These are phyloP conservation scores for Colletotrichum lini DNA, from an alignment of 2,329 filamentous ascomycete genomes.

Conservation along the genomic window DNA sequence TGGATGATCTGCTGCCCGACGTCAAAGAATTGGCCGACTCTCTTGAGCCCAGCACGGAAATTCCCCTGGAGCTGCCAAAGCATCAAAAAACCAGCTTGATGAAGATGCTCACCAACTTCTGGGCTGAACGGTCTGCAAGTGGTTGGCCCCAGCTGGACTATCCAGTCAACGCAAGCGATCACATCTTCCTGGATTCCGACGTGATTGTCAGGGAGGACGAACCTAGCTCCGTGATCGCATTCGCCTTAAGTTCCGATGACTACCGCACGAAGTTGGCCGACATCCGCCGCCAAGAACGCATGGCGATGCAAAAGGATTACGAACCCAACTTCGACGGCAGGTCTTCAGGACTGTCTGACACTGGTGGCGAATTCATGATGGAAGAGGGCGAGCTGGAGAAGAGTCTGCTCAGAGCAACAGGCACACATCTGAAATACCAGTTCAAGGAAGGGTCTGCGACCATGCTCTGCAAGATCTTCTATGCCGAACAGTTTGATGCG, in stretches of 20 bases:
- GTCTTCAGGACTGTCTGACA: constrained; percentile 53
- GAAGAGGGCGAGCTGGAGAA: constrained; percentile 85
- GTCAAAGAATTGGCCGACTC: constrained; percentile 74
- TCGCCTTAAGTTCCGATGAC: constrained; percentile 89
- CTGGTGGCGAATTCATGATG: constrained; percentile 53
- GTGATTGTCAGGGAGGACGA: constrained; percentile 98
- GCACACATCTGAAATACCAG: constrained; percentile 95
- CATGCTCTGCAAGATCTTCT: constrained; percentile 99
- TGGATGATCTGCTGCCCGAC: constrained; percentile 78
- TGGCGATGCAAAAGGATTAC: constrained; percentile 42
- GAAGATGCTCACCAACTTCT: constrained; percentile 97
- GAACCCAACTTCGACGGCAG: constrained; percentile 48
- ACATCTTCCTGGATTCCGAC: constrained; percentile 97
- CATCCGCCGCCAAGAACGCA: constrained; percentile 59
- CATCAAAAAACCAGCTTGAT: constrained; percentile 94
- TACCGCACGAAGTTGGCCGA: constrained; percentile 85
- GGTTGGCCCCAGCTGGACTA: constrained; percentile 96
- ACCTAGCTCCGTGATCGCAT: constrained; percentile 94
- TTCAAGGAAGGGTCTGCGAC: constrained; percentile 94
- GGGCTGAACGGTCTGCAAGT: constrained; percentile 96
- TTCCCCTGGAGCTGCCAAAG: constrained; percentile 84
- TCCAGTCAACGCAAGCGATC: constrained; percentile 87
- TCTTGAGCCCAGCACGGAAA: constrained; percentile 72
- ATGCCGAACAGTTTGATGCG: constrained; percentile 97
- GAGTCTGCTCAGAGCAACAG: constrained; percentile 85